Base-by-base conservation (phyloP, 164 flowering plant genomes). In the Liquidambar formosana region DNA sequence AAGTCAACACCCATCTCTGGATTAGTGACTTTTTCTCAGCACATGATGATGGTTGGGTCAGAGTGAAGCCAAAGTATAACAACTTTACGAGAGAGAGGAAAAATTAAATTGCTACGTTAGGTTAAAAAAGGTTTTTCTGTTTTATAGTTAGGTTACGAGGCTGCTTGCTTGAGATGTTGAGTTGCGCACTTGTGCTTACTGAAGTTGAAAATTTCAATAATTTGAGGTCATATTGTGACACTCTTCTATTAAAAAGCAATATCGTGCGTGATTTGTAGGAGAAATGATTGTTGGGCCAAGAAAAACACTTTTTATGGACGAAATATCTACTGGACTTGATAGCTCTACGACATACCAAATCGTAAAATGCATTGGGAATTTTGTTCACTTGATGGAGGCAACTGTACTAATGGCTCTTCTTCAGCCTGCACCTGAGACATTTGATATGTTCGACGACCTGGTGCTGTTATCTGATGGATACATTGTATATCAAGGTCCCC, bases 341-440 rank as follows among this genome's bases (percentile, higher is more conserved):
- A 94, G 98, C 79, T 85, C 97, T 33, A 94, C 98, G n/a, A 94
- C 98, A 10, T 92, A 61, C 71, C 98, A 90, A 75, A 88, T 92
- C 49, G 92, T 92, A 21, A 94, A 92, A 80, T 92, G 97, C 68
- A 16, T 82, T 1, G 18, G 83, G 54, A 92, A 94, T 72, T 90
- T 92, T 75, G 97, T 88, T 69, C 98, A 92, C 76, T 77, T 75
- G 54, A 90, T 92, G 97, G 91, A 92, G 33, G 95, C 79, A 61
- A 90, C 97, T 60, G 84, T 90, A 15, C 66, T 94, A 44, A 86
- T 94, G 89, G 88, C 96, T 73, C 96, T 94, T 72, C 91, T 92
- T 70, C 97, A 92, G 82, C 97, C 98, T 71, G 89, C 96, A 26
- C 98, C 98, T 8, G 98, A 94, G 86, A 90, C 98, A 18, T 94